Conservation (phyloP, 768 basidiomycete species). For the Rubroboletus pulcherrimus region DNA sequence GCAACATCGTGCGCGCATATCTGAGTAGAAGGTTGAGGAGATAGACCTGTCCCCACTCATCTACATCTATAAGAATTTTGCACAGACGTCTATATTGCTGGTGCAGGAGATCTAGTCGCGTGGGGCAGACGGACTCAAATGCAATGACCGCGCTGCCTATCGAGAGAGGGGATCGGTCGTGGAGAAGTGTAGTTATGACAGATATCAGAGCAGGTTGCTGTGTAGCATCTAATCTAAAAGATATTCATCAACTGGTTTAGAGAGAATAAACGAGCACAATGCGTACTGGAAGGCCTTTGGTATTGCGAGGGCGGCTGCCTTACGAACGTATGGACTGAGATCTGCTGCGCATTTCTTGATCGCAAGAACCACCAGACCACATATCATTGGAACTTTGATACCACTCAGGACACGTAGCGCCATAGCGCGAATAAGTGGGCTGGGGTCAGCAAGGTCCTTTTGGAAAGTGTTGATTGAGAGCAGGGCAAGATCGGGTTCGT, state of each 20-base stretch:
- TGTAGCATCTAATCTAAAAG: conserved; percentile 62
- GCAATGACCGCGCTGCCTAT: conserved; percentile 84
- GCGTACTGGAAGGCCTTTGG: conserved; percentile 77
- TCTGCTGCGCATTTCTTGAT: conserved; percentile 93
- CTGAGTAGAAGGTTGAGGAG: conserved; percentile 72
- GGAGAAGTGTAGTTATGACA: conserved; percentile 60
- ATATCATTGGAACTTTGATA: conserved; percentile 88
- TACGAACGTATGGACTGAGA: conserved; percentile 90
- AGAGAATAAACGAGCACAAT: conserved; percentile 15
- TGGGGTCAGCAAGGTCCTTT: conserved; percentile 88
- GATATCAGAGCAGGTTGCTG: conserved; percentile 71
- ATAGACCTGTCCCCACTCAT: conserved; percentile 95
- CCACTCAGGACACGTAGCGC: conserved; percentile 90
- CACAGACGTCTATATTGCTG: conserved; percentile 84
- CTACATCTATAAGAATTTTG: conserved; percentile 79
- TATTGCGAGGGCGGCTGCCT: conserved; percentile 87
- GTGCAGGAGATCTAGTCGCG: conserved; percentile 83
- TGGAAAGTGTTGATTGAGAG: conserved; percentile 99
- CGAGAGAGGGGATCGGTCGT: conserved; percentile 80
- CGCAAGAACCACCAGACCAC: conserved; percentile 76
- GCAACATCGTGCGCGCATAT: conserved; percentile 84
- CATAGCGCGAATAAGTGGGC: conserved; percentile 94
- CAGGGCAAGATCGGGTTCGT: conserved; percentile 91
- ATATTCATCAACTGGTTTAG: not conserved
- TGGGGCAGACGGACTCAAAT: conserved; percentile 84